Base-by-base conservation (phyloP, 768 basidiomycete genomes). In the Russula sp. region DNA sequence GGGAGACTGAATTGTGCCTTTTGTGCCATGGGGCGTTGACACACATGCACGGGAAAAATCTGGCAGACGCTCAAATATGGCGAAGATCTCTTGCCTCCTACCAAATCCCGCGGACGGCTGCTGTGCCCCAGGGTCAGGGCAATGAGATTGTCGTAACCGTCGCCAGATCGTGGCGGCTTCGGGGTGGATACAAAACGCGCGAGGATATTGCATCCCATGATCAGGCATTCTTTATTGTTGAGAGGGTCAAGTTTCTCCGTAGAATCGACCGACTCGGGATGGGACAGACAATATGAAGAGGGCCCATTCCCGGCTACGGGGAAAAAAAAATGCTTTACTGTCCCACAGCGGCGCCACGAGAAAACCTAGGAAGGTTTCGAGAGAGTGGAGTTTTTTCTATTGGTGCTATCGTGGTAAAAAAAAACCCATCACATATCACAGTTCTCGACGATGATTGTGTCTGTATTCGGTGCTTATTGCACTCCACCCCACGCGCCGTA, bases 221-320 rank as follows among this genome's bases (percentile, higher is more conserved):
- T 82, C 80, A 58, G 36, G 81, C 78, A 67, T 74, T 79, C 67
- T 77, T 84, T 74, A 93, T 92, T 59, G 91, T 93, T 57, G 90
- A 92, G 75, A 91, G 90, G 55, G 10, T 13, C 46, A 9, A 48
- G 22, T 76, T 78, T 40, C 79, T 80, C 69, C 90, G 90, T 92
- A 71, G 60, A 81, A 81, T 76, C 88, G 89, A 70, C 63, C 68
- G 38, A 40, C 38, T 40, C 16, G 67, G 54, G n/a, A 59, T 67
- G 56, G 28, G 28, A 30, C 28, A 30, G 65, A 64, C 69, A 56
- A 54, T 58, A 57, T 52, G 56, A 48, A 26, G 51, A n/a, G 51
- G 38, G 51, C 30, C 59, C 20, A 40, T 38, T 49, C 32, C 2
- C 38, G n/a, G 46, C 30, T 13, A 13, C 57, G 42, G n/a, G n/a